Base-by-base conservation (phyloP, 2,329 filamentous ascomycete species). In the Epichloe baconii region DNA sequence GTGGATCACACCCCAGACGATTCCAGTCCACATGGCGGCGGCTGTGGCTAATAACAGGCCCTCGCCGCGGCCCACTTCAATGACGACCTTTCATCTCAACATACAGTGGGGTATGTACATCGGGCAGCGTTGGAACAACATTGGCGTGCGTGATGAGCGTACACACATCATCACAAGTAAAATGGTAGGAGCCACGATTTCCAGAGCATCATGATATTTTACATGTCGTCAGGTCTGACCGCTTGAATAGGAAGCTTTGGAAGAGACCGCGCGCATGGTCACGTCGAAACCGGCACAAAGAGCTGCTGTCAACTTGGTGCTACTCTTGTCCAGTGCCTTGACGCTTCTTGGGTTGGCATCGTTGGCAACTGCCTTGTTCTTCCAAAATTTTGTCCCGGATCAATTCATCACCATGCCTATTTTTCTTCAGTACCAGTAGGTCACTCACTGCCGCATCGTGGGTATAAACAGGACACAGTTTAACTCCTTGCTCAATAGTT, bases 371-470 rank as follows among this genome's bases (percentile, higher is more conserved):
- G 62, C 72, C 2, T 57, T 77, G 2, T 78, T 80, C 57, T 80
- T 80, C 60, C 71, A 74, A 57, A 73, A 71, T 56, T 79, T 78
- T 55, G 67, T 82, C 1, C 78, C 78, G 1, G 71, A 79, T 55
- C 72, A 77, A 58, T 67, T 78, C 44, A 70, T 76, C 17, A 71
- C 71, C 0, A 62, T 72, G 41, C 77, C 78, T 15, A 62, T 81
- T 5, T 71, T 80, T 58, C 63, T 82, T 7, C 78, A 81, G 62
- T 82, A 81, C 64, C 75, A 77, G 77, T 79, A 62, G 54, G 70
- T 65, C 35, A 3, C 15, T 14, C n/a, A 15, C 7, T n/a, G 4
- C 19, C 15, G 4, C 19, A 14, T 35, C 23, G 12, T 6, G 36
- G 12, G 11, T 14, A 23, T 12, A 11, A 17, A 38, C 7, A 34